Percentiles rank a stretch among this genome's conserved stretches.
phyloP scores from a whole-genome alignment of 805 yeast genomes.

The Yamadazyma sp. region DNA sequence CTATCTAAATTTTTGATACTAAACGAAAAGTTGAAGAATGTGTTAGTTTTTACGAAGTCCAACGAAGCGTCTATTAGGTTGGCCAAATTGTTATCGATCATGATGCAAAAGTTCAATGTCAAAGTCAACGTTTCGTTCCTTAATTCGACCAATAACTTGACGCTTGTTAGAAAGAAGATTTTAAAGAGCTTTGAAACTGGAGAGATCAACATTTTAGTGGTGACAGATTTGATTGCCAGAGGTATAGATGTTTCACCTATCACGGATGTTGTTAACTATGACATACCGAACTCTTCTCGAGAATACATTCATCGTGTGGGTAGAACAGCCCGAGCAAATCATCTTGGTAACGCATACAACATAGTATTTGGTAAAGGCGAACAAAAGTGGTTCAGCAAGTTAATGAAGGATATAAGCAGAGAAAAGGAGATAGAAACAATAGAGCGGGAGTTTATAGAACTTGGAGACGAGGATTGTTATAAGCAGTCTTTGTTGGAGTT shows the following conservation, averaged over 20 bases:
- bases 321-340: conserved; percentile 93
- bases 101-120: conserved; percentile 28
- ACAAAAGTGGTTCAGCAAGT: conserved; percentile 55
- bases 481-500: conserved; percentile 1
- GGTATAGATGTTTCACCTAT: conserved; percentile 82
- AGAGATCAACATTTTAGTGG: conserved; percentile 55
- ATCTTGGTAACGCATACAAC: conserved; percentile 71
- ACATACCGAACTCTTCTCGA: conserved; percentile 80
- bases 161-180: conserved; percentile 50
- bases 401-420: conserved; percentile 51
- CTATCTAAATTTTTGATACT: conserved; percentile 54
- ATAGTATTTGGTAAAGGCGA: conserved; percentile 80
- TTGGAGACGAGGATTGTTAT: conserved; percentile 25
- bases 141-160: conserved; percentile 56
- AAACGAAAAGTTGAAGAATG: conserved; percentile 36
- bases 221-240: conserved; percentile 93
- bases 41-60: conserved; percentile 66
- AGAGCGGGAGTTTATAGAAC: conserved; percentile 22
- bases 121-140: conserved; percentile 41
- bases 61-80: conserved; percentile 88
- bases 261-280: conserved; percentile 82
- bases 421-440: conserved; percentile 18
- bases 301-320: conserved; percentile 97
- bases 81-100: conserved; percentile 53
- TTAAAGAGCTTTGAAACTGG: conserved; percentile 60